A percentile compares a stretch with the other conserved stretches of the same genome.
phyloP scores from a whole-genome alignment of 2,329 filamentous ascomycete species.

The Dactylellina parvicollis region DNA sequence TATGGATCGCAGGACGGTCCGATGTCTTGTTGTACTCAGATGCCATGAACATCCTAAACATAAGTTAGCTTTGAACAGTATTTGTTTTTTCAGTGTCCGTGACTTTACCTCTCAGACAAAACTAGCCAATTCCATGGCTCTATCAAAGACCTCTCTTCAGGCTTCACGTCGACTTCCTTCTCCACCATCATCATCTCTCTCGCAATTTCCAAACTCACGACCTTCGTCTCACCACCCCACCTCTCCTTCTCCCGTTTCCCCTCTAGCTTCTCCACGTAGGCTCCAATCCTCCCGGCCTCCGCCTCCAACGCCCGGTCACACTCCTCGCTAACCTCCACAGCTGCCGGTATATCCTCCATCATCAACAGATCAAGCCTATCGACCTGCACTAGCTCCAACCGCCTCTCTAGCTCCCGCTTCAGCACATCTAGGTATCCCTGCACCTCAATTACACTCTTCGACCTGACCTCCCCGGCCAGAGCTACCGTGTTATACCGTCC shows the following conservation, averaged over 20 bases:
- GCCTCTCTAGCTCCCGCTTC: conserved; percentile 13
- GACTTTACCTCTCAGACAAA: conserved; percentile 34
- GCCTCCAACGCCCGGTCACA: conserved; percentile 39
- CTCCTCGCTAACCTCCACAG: conserved; percentile 48
- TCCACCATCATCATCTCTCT: not conserved
- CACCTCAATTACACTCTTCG: conserved; percentile 48
- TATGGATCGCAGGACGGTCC: conserved; percentile 27
- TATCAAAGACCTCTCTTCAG: conserved; percentile 1
- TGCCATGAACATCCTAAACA: conserved; percentile 43
- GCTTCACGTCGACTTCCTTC: not conserved
- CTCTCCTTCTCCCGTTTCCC: conserved; percentile 9
- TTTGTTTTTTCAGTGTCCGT: too few relatives aligned
- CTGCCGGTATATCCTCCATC: conserved; percentile 50
- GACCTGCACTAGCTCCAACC: not conserved
- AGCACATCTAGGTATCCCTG: conserved; percentile 43
- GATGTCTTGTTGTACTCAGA: conserved; percentile 14
- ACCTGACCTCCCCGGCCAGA: conserved; percentile 27
- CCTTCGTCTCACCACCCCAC: conserved; percentile 10
- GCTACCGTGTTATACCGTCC: conserved; percentile 34
- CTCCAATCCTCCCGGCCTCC: conserved; percentile 32
- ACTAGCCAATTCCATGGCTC: conserved; percentile 25
- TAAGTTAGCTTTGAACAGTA: conserved; percentile 2
- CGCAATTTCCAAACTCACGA: conserved; percentile 22
- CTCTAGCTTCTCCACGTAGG: conserved; percentile 25
- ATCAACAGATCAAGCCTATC: conserved; percentile 24